phyloP scores from a whole-genome alignment of 2,329 filamentous ascomycete species.

The Fusarium algeriense region DNA sequence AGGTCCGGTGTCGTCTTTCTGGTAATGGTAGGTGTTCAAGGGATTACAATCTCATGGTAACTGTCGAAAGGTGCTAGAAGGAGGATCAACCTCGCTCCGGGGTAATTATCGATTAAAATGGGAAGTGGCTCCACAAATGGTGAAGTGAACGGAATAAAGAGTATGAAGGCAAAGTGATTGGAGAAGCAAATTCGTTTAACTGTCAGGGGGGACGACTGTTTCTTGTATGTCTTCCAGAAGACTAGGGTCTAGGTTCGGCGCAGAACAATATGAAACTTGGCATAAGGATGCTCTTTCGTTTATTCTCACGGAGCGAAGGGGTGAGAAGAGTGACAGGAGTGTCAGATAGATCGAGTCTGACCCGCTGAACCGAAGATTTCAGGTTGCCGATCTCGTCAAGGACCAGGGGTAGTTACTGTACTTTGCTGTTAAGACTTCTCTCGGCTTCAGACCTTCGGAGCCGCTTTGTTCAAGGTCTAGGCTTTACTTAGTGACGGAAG shows the following conservation, averaged over 20 bases:
- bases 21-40: constrained; percentile 25
- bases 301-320: constrained; percentile 28
- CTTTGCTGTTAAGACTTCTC: constrained; percentile 21
- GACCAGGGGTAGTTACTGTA: constrained; percentile 29
- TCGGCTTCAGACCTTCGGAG: constrained; percentile 36
- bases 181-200: constrained; percentile 28
- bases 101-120: constrained; percentile 44
- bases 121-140: constrained; percentile 13
- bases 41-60: constrained; percentile 35
- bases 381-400: constrained; percentile 40
- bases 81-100: constrained; percentile 33
- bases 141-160: constrained; percentile 15
- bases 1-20: constrained; percentile 24
- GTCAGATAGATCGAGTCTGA: constrained; percentile 39
- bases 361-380: constrained; percentile 41
- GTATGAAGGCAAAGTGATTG: constrained; percentile 26
- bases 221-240: constrained; percentile 38
- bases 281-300: constrained; percentile 34
- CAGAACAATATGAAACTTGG: constrained; percentile 32
- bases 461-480: constrained; percentile 27
- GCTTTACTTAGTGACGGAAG: constrained; percentile 27
- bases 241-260: constrained; percentile 28
- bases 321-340: constrained; percentile 27
- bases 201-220: constrained; percentile 33
- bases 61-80: constrained; percentile 20